Evolutionary conservation across 164 flowering plant genomes (phyloP).

Genomic region (Hamamelis virginiana): DNA sequence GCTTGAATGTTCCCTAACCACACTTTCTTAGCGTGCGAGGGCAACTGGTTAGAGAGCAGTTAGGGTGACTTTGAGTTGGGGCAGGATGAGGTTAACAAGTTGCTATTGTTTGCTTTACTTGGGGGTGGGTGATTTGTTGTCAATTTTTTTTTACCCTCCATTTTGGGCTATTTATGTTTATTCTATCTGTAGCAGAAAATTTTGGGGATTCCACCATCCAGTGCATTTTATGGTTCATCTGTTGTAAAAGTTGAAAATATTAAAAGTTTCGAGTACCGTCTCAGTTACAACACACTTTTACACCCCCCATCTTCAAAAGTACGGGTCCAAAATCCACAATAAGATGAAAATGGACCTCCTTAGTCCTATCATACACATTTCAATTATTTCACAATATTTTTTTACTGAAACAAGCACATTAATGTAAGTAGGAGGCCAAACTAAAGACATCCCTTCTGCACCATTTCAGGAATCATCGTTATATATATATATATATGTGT

Average conservation of each 20-base stretch:
- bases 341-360: too few relatives aligned
- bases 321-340: background rate
- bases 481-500: too few relatives aligned
- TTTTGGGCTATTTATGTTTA: constrained; percentile 20
- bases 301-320: too few relatives aligned
- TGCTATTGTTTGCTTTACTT: constrained; percentile 25
- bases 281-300: background rate
- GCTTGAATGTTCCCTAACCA: constrained; percentile 14
- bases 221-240: constrained; percentile 8
- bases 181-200: constrained; percentile 25
- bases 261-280: too few relatives aligned
- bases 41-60: constrained; percentile 27
- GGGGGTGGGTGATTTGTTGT: constrained; percentile 18
- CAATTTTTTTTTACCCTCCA: constrained; percentile 16
- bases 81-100: constrained; percentile 20
- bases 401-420: too few relatives aligned
- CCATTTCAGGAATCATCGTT: too few relatives aligned
- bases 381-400: too few relatives aligned
- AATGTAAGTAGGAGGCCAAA: too few relatives aligned
- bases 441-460: too few relatives aligned
- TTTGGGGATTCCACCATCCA: constrained; percentile 21
- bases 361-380: too few relatives aligned
- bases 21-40: constrained; percentile 20
- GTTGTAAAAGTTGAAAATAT: constrained; percentile 14
- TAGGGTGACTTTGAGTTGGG: constrained; percentile 22